Percentiles rank a stretch among this genome's conserved stretches.
These are phyloP conservation scores for Phaeolepiota aurea DNA, from an alignment of 768 basidiomycete species.

Conservation along the genomic window DNA sequence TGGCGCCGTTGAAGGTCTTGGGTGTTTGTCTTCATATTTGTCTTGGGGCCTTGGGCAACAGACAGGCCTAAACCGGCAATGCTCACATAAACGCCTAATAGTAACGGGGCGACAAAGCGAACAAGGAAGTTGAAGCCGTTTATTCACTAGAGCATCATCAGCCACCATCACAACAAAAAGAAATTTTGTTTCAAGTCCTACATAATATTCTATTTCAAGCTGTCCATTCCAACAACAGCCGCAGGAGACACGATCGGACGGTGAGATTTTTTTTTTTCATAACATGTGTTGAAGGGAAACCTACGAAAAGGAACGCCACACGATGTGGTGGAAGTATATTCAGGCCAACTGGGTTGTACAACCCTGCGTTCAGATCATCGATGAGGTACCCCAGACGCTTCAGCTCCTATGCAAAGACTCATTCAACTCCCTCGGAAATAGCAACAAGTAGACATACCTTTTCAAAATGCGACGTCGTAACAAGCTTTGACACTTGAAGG, in stretches of 20 bases:
- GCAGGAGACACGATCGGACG: conserved; percentile 6
- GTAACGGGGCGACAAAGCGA: too few relatives aligned
- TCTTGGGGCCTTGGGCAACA: too few relatives aligned
- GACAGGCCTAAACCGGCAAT: too few relatives aligned
- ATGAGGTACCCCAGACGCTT: conserved; percentile 51
- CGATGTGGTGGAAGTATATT: conserved; percentile 80
- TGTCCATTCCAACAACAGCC: conserved; percentile 19
- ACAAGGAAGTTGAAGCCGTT: too few relatives aligned
- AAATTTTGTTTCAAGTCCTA: conserved; percentile 28
- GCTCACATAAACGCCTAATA: too few relatives aligned
- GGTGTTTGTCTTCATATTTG: too few relatives aligned
- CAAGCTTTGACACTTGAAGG: conserved; percentile 69
- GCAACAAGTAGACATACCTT: conserved; percentile 37
- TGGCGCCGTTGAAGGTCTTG: too few relatives aligned
- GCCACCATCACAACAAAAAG: background rate
- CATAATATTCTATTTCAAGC: conserved; percentile 96
- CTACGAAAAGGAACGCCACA: conserved; percentile 87
- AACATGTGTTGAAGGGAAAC: too few relatives aligned
- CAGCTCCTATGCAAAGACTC: conserved; percentile 60
- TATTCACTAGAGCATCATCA: too few relatives aligned
- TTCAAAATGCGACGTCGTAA: conserved; percentile 71
- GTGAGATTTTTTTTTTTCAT: too few relatives aligned
- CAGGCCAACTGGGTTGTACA: conserved; percentile 83
- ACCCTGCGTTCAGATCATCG: conserved; percentile 54
- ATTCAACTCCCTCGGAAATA: background rate